Conservation (phyloP, 2,329 filamentous ascomycete species). For the Fusarium pininemorale region DNA sequence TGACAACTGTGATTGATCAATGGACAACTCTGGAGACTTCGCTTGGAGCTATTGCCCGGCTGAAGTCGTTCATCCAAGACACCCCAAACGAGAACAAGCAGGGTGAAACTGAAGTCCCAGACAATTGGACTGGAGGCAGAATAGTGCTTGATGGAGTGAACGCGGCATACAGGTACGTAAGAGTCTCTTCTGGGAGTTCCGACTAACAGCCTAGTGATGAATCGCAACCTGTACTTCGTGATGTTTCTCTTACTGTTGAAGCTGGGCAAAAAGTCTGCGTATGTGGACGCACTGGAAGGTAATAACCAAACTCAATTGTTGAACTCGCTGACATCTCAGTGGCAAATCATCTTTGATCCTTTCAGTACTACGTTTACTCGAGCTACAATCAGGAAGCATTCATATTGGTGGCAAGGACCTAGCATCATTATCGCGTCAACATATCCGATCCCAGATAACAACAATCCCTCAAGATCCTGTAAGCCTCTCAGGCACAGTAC, state of each 20-base stretch:
- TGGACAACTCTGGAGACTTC: conserved; percentile 52
- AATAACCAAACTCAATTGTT: fast-evolving
- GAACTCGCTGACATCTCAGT: conserved; percentile 40
- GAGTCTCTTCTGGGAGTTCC: fast-evolving
- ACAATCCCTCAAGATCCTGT: conserved; percentile 61
- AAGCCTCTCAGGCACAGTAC: conserved; percentile 55
- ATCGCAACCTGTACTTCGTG: conserved; percentile 11
- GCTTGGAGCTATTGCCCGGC: conserved; percentile 47
- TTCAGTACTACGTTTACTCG: conserved; percentile 58
- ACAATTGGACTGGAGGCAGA: conserved; percentile 43
- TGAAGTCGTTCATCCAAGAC: conserved; percentile 44
- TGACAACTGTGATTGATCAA: conserved; percentile 45
- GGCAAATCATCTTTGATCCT: conserved; percentile 61
- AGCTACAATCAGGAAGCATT: conserved; percentile 51
- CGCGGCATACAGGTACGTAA: conserved; percentile 40
- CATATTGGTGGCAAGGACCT: conserved; percentile 56
- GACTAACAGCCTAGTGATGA: conserved; percentile 23
- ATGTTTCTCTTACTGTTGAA: conserved; percentile 33
- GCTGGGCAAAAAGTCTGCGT: conserved; percentile 59
- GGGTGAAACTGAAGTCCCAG: neutral
- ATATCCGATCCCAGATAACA: conserved; percentile 54
- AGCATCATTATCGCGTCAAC: conserved; percentile 50
- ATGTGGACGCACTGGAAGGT: conserved; percentile 59
- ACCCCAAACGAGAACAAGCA: conserved; percentile 43
- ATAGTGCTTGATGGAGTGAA: conserved; percentile 43